Percentiles rank a stretch among this genome's conserved stretches.
Evolutionary conservation across 345 rosid genomes (phyloP).

Genomic region (Hypericum androsaemum): DNA sequence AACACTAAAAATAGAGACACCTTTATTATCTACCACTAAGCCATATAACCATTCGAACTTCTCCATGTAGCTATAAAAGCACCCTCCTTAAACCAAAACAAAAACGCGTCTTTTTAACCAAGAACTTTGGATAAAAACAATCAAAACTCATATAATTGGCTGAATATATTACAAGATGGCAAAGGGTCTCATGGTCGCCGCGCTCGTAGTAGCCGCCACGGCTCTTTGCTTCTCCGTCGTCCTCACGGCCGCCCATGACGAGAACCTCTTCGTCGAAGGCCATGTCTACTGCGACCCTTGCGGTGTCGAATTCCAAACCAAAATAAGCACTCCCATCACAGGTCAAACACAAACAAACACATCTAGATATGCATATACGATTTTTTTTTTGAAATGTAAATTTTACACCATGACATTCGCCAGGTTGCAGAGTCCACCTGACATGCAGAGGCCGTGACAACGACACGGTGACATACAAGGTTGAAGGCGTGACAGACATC

Average conservation of each 20-base stretch:
- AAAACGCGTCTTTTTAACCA: too few species aligned
- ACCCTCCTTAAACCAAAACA: too few species aligned
- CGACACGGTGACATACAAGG: neutral
- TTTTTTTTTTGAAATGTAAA: neutral
- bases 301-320: slow-evolving; percentile 18
- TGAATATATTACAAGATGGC: slow-evolving; percentile 11
- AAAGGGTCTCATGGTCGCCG: slow-evolving; percentile 3
- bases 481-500: slow-evolving; percentile 3
- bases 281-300: slow-evolving; percentile 19
- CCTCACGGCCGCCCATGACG: neutral
- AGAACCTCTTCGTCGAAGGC: slow-evolving; percentile 11
- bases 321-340: slow-evolving; percentile 4
- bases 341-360: too few species aligned
- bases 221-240: slow-evolving; percentile 14
- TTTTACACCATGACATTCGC: neutral
- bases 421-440: slow-evolving; percentile 12
- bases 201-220: slow-evolving; percentile 2
- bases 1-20: too few species aligned
- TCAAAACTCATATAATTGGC: too few species aligned
- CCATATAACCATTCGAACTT: too few species aligned
- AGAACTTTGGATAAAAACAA: too few species aligned
- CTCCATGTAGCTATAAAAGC: too few species aligned
- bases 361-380: too few species aligned
- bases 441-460: slow-evolving; percentile 10
- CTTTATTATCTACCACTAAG: too few species aligned